phyloP scores from a whole-genome alignment of 208 protist species.

The Kentomonas sorsogonicus region DNA sequence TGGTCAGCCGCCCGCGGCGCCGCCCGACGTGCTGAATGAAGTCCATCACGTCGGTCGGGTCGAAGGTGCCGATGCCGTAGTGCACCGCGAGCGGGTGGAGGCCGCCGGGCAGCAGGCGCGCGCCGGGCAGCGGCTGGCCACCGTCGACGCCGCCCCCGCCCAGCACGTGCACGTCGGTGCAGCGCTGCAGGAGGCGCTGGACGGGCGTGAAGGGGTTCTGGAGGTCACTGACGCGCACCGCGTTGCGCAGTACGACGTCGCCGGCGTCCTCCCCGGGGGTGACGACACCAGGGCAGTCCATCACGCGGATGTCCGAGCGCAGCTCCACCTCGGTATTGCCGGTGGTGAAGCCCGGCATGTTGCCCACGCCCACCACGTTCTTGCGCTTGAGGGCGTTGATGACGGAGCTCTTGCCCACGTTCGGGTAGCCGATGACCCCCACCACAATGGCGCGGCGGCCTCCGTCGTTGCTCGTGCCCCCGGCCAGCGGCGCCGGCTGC shows the following conservation, averaged over 20 bases:
- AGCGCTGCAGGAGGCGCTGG: conserved; percentile 86
- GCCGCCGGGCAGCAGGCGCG: conserved; percentile 11
- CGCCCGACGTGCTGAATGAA: conserved; percentile 81
- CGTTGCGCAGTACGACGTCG: conserved; percentile 94
- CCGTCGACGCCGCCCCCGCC: conserved; percentile 43
- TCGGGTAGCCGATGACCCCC: conserved; percentile 97
- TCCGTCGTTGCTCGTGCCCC: conserved; percentile 68
- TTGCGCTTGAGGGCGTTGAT: conserved; percentile 97
- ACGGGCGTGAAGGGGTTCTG: conserved; percentile 90
- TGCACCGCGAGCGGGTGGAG: conserved; percentile 77
- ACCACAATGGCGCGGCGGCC: conserved; percentile 92
- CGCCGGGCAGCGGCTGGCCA: conserved; percentile 21
- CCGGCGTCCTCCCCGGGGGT: conserved; percentile 74
- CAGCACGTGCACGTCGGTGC: conserved; percentile 27
- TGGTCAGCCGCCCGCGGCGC: conserved; percentile 71
- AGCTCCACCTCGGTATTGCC: conserved; percentile 94
- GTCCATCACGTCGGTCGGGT: conserved; percentile 64
- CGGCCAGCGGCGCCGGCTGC: too few species aligned
- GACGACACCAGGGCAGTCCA: conserved; percentile 97
- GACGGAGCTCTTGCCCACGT: conserved; percentile 96
- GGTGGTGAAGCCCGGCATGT: conserved; percentile 94
- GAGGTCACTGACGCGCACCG: conserved; percentile 93
- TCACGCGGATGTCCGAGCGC: conserved; percentile 93
- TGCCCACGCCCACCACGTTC: conserved; percentile 85
- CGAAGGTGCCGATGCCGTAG: conserved; percentile 75